Conservation (phyloP, 345 rosid genomes). For the Arabidopsis arenosa region DNA sequence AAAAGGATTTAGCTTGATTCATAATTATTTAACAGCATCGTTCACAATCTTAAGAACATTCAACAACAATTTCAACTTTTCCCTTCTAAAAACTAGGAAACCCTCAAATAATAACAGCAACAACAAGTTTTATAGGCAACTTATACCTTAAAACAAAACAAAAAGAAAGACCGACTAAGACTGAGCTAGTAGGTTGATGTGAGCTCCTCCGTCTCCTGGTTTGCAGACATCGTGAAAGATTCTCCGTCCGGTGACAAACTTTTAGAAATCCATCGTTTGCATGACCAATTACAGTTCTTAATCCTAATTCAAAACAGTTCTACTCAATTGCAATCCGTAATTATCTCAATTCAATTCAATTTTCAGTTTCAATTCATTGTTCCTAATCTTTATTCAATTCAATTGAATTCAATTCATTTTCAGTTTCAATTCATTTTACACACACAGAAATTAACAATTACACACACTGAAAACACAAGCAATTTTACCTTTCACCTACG, state of each 20-base stretch:
- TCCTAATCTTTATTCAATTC: no score
- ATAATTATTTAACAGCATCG: neutral
- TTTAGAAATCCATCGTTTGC: no score
- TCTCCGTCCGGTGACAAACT: constrained; percentile 16
- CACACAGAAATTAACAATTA: no score
- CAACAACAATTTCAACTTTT: neutral
- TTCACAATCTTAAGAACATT: constrained; percentile 5
- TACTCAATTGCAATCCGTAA: no score
- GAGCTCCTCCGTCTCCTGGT: constrained; percentile 70
- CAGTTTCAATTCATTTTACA: no score
- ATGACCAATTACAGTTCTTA: no score
- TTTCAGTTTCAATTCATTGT: no score
- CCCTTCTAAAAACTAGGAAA: neutral
- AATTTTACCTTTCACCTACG: no score
- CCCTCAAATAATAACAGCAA: neutral
- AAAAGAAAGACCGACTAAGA: neutral
- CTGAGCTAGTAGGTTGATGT: constrained; percentile 60
- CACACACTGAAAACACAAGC: no score
- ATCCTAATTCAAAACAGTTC: no score
- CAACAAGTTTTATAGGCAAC: neutral
- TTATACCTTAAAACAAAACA: neutral
- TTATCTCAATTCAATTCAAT: no score
- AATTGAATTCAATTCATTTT: no score
- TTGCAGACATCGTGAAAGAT: constrained; percentile 49
- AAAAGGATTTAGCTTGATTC: neutral